Evolutionary conservation across 2,329 filamentous ascomycete species (phyloP).

Genomic region (Neurospora crassa): DNA sequence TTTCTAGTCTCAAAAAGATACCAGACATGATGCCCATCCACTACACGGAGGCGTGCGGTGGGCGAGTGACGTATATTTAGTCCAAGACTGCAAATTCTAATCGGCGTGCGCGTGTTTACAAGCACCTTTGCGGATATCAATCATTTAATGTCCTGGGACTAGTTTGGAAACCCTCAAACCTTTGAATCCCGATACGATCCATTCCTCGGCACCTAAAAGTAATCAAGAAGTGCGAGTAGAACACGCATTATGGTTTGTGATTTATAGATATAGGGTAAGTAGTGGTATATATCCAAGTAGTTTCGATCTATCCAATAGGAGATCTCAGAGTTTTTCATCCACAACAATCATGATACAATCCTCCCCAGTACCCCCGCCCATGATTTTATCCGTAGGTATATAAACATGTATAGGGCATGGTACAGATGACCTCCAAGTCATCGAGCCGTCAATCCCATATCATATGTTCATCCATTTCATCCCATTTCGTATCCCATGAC

Average conservation of each 20-base stretch:
- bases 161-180: not conserved
- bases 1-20: not conserved
- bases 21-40: not conserved
- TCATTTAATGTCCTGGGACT: not conserved
- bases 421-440: not conserved
- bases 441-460: not conserved
- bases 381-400: not conserved
- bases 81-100: not conserved
- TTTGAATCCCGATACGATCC: not conserved
- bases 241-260: fast-evolving
- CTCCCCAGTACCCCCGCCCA: not conserved
- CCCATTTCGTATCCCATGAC: not conserved
- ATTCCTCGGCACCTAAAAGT: not conserved
- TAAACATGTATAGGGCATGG: not conserved
- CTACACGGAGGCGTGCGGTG: not conserved
- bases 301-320: not conserved
- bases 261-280: not conserved
- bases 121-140: not conserved
- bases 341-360: not conserved
- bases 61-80: not conserved
- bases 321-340: not conserved
- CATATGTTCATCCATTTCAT: not conserved
- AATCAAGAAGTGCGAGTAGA: not conserved
- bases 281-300: not conserved
- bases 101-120: not conserved